These are phyloP conservation scores for Purpureocillium takamizusanense DNA, from an alignment of 2,329 filamentous ascomycete genomes.

Conservation along the genomic window DNA sequence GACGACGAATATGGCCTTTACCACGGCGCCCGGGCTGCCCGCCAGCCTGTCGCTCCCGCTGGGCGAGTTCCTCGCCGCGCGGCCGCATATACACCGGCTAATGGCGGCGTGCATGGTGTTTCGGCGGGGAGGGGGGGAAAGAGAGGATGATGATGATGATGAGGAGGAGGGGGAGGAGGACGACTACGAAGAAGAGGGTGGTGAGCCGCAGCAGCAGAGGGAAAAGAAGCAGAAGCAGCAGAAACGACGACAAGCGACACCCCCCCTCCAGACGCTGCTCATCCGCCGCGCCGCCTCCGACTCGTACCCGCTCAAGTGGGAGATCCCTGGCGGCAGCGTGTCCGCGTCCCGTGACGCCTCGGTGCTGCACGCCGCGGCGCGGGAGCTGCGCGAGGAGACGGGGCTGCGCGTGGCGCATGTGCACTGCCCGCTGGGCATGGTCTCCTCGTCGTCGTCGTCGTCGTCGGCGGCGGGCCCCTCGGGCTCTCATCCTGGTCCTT, in stretches of 20 bases:
- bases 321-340: slow-evolving; percentile 15
- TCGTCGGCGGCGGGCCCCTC: too few species aligned
- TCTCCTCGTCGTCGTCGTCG: too few species aligned
- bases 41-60: slow-evolving; percentile 6
- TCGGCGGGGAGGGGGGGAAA: too few species aligned
- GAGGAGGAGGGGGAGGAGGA: too few species aligned
- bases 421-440: slow-evolving; percentile 10
- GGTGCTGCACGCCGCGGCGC: slow-evolving; percentile 25
- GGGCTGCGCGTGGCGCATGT: slow-evolving; percentile 23
- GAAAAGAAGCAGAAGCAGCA: too few species aligned
- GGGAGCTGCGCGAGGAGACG: slow-evolving; percentile 39
- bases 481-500: too few species aligned
- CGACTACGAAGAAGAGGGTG: too few species aligned
- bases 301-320: slow-evolving; percentile 12
- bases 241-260: too few species aligned
- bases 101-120: slow-evolving; percentile 12
- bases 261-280: slow-evolving; percentile 3
- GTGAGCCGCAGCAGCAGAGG: too few species aligned
- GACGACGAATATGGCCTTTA: too few species aligned
- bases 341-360: slow-evolving; percentile 32
- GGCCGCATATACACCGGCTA: slow-evolving; percentile 10
- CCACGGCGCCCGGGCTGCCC: background rate
- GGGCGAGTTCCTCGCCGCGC: slow-evolving; percentile 5
- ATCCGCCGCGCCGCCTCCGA: slow-evolving; percentile 10
- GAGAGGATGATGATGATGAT: too few species aligned